A percentile compares a stretch with the other conserved stretches of the same genome.
Conservation (phyloP, 768 basidiomycete species). For the Filobasidium floriforme region DNA sequence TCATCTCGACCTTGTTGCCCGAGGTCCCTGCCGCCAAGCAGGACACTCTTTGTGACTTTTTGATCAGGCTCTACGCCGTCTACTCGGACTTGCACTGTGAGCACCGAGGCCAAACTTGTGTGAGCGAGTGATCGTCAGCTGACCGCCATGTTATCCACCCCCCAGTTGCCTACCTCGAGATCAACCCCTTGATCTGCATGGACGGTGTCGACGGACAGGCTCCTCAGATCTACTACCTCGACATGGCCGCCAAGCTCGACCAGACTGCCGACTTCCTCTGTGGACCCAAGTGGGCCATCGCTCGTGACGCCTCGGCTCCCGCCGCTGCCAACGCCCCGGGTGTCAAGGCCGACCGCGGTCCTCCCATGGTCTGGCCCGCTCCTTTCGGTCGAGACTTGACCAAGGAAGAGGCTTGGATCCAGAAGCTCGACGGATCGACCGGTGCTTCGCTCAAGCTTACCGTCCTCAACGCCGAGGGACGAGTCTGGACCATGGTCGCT, state of each 20-base stretch:
- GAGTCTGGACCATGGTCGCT: constrained; percentile 99
- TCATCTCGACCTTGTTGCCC: constrained; percentile 67
- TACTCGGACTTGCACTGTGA: constrained; percentile 91
- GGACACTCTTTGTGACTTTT: constrained; percentile 88
- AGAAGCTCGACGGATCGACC: constrained; percentile 92
- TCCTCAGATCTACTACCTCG: constrained; percentile 84
- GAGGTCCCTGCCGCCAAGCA: constrained; percentile 77
- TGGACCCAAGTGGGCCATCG: constrained; percentile 97
- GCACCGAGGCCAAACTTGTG: constrained; percentile 9
- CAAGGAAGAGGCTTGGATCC: constrained; percentile 98
- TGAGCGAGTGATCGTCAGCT: not conserved
- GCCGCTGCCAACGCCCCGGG: constrained; percentile 48
- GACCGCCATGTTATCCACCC: not conserved
- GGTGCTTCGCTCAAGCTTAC: constrained; percentile 98
- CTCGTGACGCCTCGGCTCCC: constrained; percentile 71
- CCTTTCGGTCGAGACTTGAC: constrained; percentile 96
- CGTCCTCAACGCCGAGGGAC: constrained; percentile 86
- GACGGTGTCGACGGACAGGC: constrained; percentile 65
- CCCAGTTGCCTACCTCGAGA: constrained; percentile 87
- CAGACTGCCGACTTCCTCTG: constrained; percentile 98
- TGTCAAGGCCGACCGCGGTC: constrained; percentile 79
- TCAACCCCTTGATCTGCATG: constrained; percentile 94
- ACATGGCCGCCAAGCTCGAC: constrained; percentile 99
- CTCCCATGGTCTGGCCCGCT: constrained; percentile 78
- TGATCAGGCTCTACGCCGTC: constrained; percentile 88